Evolutionary conservation across 2,329 filamentous ascomycete genomes (phyloP).

Genomic region (Cladosporium sphaerospermum): DNA sequence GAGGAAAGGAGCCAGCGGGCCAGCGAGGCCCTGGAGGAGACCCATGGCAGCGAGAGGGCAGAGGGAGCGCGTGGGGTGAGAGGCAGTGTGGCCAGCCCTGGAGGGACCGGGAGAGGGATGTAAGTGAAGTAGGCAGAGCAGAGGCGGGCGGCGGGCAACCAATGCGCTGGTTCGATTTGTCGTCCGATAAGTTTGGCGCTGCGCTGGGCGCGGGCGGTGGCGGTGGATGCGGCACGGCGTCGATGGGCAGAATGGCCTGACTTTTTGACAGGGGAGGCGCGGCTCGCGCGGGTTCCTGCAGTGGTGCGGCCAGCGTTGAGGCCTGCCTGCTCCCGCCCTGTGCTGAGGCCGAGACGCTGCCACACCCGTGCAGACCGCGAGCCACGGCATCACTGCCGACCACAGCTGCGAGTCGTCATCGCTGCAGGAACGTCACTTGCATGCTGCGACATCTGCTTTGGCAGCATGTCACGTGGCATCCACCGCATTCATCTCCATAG

Average conservation of each 20-base stretch:
- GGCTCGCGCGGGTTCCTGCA: conserved; percentile 1
- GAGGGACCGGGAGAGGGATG: not conserved
- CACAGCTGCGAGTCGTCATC: no score
- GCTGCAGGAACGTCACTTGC: no score
- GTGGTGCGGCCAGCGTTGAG: not conserved
- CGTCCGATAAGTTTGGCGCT: not conserved
- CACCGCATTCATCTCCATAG: not conserved
- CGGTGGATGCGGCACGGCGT: not conserved
- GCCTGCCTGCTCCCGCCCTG: no score
- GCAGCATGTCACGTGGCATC: no score
- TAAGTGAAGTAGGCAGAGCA: conserved; percentile 1
- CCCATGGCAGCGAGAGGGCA: conserved; percentile 38
- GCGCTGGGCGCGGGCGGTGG: not conserved
- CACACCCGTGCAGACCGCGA: no score
- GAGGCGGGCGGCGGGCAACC: not conserved
- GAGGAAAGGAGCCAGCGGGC: conserved; percentile 36
- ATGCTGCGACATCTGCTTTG: no score
- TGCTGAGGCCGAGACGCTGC: no score
- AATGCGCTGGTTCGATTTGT: conserved; percentile 7
- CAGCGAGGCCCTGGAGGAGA: conserved; percentile 43
- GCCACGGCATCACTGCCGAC: no score
- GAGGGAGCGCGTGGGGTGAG: not conserved
- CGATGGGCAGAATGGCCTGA: not conserved
- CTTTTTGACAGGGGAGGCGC: not conserved
- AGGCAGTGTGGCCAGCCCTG: not conserved